Evolutionary conservation across 257 asterid genomes (phyloP).

Genomic region (Solanum lignicaule): DNA sequence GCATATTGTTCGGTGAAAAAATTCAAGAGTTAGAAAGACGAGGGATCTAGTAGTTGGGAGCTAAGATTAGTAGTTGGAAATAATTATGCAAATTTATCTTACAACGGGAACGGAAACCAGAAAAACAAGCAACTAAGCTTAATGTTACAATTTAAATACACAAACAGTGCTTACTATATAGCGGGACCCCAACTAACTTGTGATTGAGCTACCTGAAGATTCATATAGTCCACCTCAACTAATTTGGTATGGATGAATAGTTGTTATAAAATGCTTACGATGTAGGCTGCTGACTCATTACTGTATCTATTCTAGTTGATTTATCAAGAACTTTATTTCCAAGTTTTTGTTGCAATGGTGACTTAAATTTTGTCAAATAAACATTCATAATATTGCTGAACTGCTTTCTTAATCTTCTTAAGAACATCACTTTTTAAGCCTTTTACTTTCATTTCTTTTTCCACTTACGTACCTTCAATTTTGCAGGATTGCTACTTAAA

Average conservation of each 20-base stretch:
- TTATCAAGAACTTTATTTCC: not conserved
- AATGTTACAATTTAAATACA: not conserved
- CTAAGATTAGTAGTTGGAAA: not conserved
- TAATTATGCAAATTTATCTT: not conserved
- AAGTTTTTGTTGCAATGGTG: not conserved
- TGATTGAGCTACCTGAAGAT: not conserved
- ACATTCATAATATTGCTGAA: not conserved
- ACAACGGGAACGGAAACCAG: not conserved
- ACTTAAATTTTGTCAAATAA: not conserved
- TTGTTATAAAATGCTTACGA: not conserved
- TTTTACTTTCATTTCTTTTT: not conserved
- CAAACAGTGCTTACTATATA: not conserved
- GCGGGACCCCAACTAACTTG: not conserved
- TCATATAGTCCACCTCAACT: not conserved
- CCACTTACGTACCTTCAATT: constrained; percentile 36
- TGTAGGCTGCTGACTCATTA: not conserved
- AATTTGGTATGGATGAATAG: not conserved
- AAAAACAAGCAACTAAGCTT: not conserved
- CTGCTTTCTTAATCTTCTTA: not conserved
- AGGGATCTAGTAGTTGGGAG: not conserved
- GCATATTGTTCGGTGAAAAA: not conserved
- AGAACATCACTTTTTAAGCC: not conserved
- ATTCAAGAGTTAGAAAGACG: not conserved
- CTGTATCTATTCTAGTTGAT: not conserved
- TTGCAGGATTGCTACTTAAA: constrained; percentile 30